These are phyloP conservation scores for Syzygium syzygioides DNA, from an alignment of 441 rosid genomes.

Conservation along the genomic window DNA sequence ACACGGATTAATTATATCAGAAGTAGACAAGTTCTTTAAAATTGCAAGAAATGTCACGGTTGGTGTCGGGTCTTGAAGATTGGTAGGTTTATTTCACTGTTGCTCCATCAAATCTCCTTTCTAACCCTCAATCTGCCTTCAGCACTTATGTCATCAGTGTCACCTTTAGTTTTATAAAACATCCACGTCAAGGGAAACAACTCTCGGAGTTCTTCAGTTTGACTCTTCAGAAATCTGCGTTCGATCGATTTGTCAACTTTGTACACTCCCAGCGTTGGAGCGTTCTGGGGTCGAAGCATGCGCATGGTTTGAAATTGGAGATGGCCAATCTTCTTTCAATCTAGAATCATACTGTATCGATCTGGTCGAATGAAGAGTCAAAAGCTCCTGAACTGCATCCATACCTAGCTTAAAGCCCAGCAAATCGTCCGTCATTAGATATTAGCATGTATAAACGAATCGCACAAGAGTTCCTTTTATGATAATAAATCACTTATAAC, in stretches of 20 bases:
- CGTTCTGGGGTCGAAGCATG: background rate
- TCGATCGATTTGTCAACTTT: background rate
- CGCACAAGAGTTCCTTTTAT: background rate
- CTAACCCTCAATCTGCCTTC: background rate
- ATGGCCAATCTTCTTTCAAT: background rate
- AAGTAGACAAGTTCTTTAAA: background rate
- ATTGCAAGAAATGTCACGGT: background rate
- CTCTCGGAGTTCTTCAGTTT: background rate
- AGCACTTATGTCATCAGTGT: background rate
- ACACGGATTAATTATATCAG: background rate
- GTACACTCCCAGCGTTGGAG: background rate
- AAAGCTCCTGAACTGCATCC: background rate
- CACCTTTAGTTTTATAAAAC: background rate
- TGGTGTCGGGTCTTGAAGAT: background rate
- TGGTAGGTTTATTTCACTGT: background rate
- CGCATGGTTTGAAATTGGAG: background rate
- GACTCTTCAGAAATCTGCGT: background rate
- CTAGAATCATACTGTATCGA: background rate
- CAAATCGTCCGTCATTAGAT: background rate
- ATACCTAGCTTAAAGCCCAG: background rate
- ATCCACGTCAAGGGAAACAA: background rate
- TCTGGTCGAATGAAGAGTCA: background rate
- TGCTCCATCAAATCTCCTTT: background rate
- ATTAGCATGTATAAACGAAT: background rate
- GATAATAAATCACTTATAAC: background rate